Conservation (phyloP, 331 rosid genomes). For the Quercus lobata region DNA sequence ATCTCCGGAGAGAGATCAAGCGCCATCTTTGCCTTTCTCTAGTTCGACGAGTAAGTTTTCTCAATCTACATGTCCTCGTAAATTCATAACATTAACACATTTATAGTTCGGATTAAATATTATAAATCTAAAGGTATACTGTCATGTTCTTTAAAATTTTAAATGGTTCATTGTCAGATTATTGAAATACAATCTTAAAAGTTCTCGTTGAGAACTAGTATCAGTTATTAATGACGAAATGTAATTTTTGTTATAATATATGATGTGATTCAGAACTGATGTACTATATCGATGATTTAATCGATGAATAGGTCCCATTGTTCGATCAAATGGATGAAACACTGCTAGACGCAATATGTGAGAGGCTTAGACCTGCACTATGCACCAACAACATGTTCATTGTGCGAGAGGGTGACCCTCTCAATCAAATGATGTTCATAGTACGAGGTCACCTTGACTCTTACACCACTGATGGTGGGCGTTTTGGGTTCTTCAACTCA, state of each 20-base stretch:
- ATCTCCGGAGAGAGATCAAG: slow-evolving; percentile 48
- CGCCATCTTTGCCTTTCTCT: slow-evolving; percentile 50
- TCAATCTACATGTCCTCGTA: too few species aligned
- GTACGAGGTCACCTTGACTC: background rate
- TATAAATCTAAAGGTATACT: too few species aligned
- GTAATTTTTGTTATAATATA: too few species aligned
- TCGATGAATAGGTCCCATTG: background rate
- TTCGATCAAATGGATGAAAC: slow-evolving; percentile 6
- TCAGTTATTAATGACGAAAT: too few species aligned
- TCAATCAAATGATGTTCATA: background rate
- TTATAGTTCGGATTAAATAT: too few species aligned
- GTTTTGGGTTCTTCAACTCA: background rate
- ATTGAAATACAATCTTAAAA: too few species aligned
- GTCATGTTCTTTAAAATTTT: too few species aligned
- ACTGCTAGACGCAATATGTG: background rate
- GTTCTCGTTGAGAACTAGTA: too few species aligned
- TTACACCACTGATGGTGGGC: background rate
- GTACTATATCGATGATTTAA: too few species aligned
- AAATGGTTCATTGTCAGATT: too few species aligned
- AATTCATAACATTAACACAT: too few species aligned
- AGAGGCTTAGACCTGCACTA: slow-evolving; percentile 2
- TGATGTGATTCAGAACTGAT: too few species aligned
- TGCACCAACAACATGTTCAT: background rate
- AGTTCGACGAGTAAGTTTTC: slow-evolving; percentile 15
- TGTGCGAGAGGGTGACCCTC: slow-evolving; percentile 8